Evolutionary conservation across 345 rosid genomes (phyloP).

Genomic region (Balakata baccata): DNA sequence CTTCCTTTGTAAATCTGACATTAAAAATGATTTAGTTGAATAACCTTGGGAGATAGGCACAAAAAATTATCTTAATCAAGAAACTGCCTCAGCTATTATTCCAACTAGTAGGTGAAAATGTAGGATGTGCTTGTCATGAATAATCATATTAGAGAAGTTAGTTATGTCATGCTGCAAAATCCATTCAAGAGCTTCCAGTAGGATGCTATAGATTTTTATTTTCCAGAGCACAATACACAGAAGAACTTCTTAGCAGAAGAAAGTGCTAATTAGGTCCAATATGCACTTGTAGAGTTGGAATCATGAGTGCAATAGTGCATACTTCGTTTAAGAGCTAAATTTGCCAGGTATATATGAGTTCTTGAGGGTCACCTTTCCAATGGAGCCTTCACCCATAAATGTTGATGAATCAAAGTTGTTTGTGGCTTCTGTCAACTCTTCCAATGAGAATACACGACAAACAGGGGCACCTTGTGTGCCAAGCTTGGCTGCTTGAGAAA

Average conservation of each 20-base stretch:
- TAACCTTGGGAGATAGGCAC: conserved; percentile 6
- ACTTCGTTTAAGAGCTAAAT: not conserved
- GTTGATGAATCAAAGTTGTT: conserved; percentile 57
- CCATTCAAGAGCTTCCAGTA: not conserved
- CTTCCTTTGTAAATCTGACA: conserved; percentile 84
- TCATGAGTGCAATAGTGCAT: not conserved
- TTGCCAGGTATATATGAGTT: not conserved
- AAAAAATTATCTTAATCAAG: conserved; percentile 4
- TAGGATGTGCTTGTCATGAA: not conserved
- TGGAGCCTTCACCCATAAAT: conserved; percentile 71
- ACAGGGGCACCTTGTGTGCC: conserved; percentile 57
- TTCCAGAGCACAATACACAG: not conserved
- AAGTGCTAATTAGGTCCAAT: not conserved
- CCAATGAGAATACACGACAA: conserved; percentile 56
- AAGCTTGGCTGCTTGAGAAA: conserved; percentile 68
- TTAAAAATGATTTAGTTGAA: not conserved
- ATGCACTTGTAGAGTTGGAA: not conserved
- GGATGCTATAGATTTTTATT: not conserved
- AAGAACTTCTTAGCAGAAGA: not conserved
- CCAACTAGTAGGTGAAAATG: not conserved
- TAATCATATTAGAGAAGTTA: not conserved
- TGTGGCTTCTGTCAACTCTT: conserved; percentile 86
- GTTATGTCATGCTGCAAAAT: not conserved
- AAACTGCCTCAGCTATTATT: not conserved
- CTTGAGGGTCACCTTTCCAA: conserved; percentile 64